Conservation (phyloP, 2,329 filamentous ascomycete species). For the Diaporthe ilicicola region DNA sequence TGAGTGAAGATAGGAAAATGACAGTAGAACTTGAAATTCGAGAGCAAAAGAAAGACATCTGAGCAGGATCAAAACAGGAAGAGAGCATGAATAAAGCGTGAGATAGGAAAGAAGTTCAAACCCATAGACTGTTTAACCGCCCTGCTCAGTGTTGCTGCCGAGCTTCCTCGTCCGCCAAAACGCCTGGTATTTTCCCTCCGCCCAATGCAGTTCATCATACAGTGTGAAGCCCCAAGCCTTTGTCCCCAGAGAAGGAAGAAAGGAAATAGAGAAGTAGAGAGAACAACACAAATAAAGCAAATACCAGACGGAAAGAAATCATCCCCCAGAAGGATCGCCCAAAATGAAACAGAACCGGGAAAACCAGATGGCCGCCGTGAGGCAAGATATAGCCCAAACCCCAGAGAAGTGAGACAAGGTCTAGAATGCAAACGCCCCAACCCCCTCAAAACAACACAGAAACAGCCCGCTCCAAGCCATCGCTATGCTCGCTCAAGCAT, state of each 20-base stretch:
- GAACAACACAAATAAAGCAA: neutral
- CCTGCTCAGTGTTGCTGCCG: constrained; percentile 13
- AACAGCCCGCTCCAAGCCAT: constrained; percentile 10
- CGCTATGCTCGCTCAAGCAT: constrained; percentile 32
- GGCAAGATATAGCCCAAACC: constrained; percentile 30
- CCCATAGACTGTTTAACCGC: constrained; percentile 4
- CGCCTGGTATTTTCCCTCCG: constrained; percentile 44
- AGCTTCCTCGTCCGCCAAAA: constrained; percentile 36
- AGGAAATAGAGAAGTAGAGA: neutral
- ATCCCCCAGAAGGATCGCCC: neutral
- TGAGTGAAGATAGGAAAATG: constrained; percentile 5
- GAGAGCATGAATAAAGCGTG: neutral
- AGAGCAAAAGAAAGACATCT: constrained; percentile 14
- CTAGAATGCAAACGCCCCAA: constrained; percentile 30
- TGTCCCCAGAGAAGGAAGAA: neutral
- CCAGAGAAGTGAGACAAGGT: constrained; percentile 21
- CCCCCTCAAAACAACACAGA: neutral
- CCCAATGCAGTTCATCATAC: constrained; percentile 27
- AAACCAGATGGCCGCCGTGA: constrained; percentile 30
- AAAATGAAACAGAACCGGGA: constrained; percentile 6
- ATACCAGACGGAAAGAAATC: neutral
- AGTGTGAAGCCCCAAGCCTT: neutral
- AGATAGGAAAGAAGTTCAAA: constrained; percentile 5
- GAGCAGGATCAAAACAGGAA: too few species aligned
- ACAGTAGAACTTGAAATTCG: constrained; percentile 19